Base-by-base conservation (phyloP, 495 filamentous ascomycete species). In the Oidiodendron maius region DNA sequence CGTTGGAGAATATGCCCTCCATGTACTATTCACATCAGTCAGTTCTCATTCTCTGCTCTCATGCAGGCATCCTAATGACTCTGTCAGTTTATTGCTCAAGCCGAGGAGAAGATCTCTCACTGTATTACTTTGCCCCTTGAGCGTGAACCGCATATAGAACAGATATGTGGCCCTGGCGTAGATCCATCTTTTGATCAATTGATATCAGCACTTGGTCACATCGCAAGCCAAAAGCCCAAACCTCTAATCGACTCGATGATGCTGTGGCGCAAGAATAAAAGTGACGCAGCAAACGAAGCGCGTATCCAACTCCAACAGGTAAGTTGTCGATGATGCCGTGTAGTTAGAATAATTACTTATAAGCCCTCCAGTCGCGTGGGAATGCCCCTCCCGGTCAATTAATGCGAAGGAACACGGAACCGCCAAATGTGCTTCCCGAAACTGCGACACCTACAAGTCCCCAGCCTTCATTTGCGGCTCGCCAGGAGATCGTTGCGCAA, bases 191-290 rank as follows among this genome's bases (percentile, higher is more conserved):
- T 99, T 59, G 93, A 99, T 67, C 93, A 96, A 64, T 78, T 96
- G 56, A 91, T 99, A 39, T 83, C 84, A 3, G 91, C 94, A 15
- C 71, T 97, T 39, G 93, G 93, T 20, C 89, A 91, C 64, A 95
- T 99, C 59, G 88, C 89, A 44, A 84, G 89, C 25, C 83, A 86
- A 57, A 95, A 96, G 56, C 94, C 93, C 3, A 96, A 91, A 57
- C 86, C 88, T n/a, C 65, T 98, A 45, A 95, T 98, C 55, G 91
- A 97, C 65, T 88, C 88, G 9, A 85, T 97, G 52, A 97, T 98
- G 89, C 79, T 89, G 17, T 98, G 93, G 93, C 79, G 94, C 34
- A 96, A 96, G 64, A 82, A 77, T 34, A 96, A 95, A 67, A 91
- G 90, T 55, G 93, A 96, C 66, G 82, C 87, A 10, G 87, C 89